phyloP scores from a whole-genome alignment of 2,329 filamentous ascomycete genomes.

The Claviceps citrina region DNA sequence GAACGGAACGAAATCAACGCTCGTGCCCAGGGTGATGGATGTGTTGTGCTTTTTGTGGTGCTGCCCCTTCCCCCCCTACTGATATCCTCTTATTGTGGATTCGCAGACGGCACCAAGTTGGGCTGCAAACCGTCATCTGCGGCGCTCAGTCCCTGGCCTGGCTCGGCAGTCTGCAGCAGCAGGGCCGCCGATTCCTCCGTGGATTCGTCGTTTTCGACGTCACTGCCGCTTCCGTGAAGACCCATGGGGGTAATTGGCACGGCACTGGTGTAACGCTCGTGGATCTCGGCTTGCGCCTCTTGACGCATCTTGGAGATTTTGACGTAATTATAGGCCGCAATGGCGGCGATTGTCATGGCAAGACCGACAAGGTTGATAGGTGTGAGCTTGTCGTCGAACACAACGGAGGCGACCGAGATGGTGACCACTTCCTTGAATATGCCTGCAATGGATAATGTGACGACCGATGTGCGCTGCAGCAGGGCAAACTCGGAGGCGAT shows the following conservation, averaged over 20 bases:
- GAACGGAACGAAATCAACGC: slow-evolving; percentile 8
- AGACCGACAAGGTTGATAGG: slow-evolving; percentile 76
- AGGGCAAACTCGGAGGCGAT: slow-evolving; percentile 91
- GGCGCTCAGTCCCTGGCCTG: slow-evolving; percentile 22
- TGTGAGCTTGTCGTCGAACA: slow-evolving; percentile 81
- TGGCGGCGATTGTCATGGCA: slow-evolving; percentile 75
- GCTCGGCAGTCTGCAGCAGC: slow-evolving; percentile 24
- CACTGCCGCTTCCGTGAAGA: slow-evolving; percentile 24
- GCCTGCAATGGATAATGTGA: slow-evolving; percentile 88
- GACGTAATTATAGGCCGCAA: slow-evolving; percentile 83
- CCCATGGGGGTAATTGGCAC: slow-evolving; percentile 21
- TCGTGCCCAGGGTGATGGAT: slow-evolving; percentile 1
- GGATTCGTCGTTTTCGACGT: slow-evolving; percentile 26
- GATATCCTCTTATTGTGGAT: no score
- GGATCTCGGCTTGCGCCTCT: slow-evolving; percentile 46
- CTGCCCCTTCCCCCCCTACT: background rate
- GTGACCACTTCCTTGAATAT: slow-evolving; percentile 99
- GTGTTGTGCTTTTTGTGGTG: background rate
- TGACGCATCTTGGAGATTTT: slow-evolving; percentile 81
- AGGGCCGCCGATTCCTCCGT: slow-evolving; percentile 32
- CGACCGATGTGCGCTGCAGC: slow-evolving; percentile 84
- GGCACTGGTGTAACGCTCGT: slow-evolving; percentile 23
- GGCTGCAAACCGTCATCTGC: slow-evolving; percentile 25
- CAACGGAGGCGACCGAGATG: slow-evolving; percentile 70
- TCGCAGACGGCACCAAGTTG: no score